phyloP scores from a whole-genome alignment of 257 asterid species.

The Solanum chilense region DNA sequence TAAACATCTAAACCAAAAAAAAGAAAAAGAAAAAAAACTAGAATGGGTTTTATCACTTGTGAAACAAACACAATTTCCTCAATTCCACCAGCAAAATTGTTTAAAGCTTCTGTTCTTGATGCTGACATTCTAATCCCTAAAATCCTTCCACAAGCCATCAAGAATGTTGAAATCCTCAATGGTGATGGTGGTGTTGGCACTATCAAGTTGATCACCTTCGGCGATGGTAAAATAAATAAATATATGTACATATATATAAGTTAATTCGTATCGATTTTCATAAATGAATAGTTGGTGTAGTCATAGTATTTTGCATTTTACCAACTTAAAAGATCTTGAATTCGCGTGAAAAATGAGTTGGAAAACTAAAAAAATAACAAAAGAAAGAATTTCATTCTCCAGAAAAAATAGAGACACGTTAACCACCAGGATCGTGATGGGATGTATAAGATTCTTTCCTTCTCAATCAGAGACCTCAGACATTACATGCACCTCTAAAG shows the following conservation, averaged over 20 bases:
- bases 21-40: not conserved
- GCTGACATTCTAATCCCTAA: slow-evolving; percentile 37
- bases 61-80: slow-evolving; percentile 21
- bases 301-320: not conserved
- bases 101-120: slow-evolving; percentile 35
- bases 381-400: not conserved
- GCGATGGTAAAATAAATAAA: slow-evolving; percentile 19
- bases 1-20: not conserved
- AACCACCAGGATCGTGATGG: not conserved
- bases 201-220: slow-evolving; percentile 25
- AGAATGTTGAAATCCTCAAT: slow-evolving; percentile 25
- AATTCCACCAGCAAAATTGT: slow-evolving; percentile 30
- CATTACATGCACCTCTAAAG: not conserved
- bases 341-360: not conserved
- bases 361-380: not conserved
- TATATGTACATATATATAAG: not conserved
- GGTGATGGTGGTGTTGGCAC: slow-evolving; percentile 53
- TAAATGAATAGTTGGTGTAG: not conserved
- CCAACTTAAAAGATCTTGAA: not conserved
- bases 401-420: not conserved
- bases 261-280: not conserved
- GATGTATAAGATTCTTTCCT: not conserved
- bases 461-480: not conserved
- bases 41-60: slow-evolving; percentile 26
- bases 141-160: slow-evolving; percentile 31